phyloP scores from a whole-genome alignment of 2,329 filamentous ascomycete species.

The Aspergillus hortae region DNA sequence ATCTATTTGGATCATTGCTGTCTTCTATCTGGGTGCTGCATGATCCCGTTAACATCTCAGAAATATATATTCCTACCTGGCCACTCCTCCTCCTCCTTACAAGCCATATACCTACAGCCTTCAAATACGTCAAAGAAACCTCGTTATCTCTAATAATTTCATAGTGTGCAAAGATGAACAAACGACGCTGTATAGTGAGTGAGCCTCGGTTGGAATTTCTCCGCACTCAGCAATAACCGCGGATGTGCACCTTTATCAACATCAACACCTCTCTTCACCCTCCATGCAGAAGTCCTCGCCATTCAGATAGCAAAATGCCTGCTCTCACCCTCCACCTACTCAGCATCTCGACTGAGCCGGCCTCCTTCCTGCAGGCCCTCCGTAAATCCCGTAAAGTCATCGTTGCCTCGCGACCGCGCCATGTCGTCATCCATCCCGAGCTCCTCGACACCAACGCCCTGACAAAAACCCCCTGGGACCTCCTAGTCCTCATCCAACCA shows the following conservation, averaged over 20 bases:
- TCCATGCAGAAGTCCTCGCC: too few relatives aligned
- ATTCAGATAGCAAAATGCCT: not conserved
- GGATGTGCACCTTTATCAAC: not conserved
- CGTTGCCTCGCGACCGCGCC: constrained; percentile 33
- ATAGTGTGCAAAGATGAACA: too few relatives aligned
- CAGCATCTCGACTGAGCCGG: constrained; percentile 20
- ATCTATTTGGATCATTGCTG: too few relatives aligned
- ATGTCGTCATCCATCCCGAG: constrained; percentile 34
- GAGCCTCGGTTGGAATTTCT: not conserved
- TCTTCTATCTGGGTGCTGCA: too few relatives aligned
- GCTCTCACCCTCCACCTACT: constrained; percentile 28
- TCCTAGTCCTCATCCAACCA: constrained; percentile 31
- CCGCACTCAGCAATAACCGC: not conserved
- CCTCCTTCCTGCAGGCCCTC: constrained; percentile 25
- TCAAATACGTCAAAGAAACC: too few relatives aligned
- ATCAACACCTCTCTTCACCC: not conserved
- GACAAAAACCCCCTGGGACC: constrained; percentile 30
- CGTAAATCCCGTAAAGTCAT: constrained; percentile 25
- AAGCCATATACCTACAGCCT: too few relatives aligned
- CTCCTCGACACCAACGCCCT: constrained; percentile 28
- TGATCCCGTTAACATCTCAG: too few relatives aligned
- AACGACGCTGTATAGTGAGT: too few relatives aligned
- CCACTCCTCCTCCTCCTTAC: too few relatives aligned
- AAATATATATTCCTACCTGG: too few relatives aligned
- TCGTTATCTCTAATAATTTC: too few relatives aligned